These are phyloP conservation scores for Colletotrichum costaricense DNA, from an alignment of 2,329 filamentous ascomycete genomes.

Conservation along the genomic window DNA sequence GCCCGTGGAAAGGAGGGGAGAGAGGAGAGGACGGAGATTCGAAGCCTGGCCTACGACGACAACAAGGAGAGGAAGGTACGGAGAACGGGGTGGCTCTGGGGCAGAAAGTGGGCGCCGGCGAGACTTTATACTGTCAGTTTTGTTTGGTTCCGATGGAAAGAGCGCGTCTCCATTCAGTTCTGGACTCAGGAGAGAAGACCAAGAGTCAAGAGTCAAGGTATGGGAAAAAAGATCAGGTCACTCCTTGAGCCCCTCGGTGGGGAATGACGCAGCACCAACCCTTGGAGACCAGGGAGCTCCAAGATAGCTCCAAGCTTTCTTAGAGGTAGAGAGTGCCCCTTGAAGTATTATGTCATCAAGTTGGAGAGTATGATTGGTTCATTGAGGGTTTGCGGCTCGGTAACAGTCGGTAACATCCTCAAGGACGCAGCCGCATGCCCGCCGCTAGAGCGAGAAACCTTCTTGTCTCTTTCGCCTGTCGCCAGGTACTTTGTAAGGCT, in stretches of 20 bases:
- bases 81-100: slow-evolving; percentile 9
- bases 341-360: neutral
- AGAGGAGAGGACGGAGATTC: neutral
- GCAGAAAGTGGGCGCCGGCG: slow-evolving; percentile 9
- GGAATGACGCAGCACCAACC: slow-evolving; percentile 28
- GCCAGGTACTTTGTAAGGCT: neutral
- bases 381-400: neutral
- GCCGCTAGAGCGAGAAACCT: slow-evolving; percentile 22
- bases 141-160: neutral
- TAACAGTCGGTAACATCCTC: slow-evolving; percentile 27
- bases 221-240: slow-evolving; percentile 31
- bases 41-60: neutral
- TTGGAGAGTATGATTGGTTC: slow-evolving; percentile 10
- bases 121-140: slow-evolving; percentile 13
- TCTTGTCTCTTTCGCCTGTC: neutral
- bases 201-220: neutral
- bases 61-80: neutral
- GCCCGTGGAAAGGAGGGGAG: slow-evolving; percentile 9
- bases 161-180: neutral
- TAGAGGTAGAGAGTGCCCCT: neutral
- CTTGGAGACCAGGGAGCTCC: slow-evolving; percentile 15
- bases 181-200: neutral
- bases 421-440: slow-evolving; percentile 21
- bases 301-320: slow-evolving; percentile 3
- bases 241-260: slow-evolving; percentile 33